Conservation (phyloP, 2,329 filamentous ascomycete species). For the Lachnellula suecica region DNA sequence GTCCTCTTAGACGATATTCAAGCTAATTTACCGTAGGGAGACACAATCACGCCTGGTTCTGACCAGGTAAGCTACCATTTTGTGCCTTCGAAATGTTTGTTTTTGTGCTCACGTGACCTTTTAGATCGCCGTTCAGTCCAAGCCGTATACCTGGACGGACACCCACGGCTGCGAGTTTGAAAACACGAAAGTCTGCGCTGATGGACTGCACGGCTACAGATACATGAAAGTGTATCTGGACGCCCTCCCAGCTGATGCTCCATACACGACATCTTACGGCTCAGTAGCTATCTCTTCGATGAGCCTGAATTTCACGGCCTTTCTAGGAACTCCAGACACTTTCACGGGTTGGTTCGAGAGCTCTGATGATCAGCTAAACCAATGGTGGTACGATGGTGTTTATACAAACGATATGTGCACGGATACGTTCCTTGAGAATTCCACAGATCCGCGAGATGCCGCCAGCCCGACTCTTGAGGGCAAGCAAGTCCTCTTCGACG, state of each 20-base stretch:
- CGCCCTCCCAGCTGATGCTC: constrained; percentile 42
- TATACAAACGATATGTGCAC: constrained; percentile 52
- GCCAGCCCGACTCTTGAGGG: constrained; percentile 42
- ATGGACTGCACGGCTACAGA: constrained; percentile 53
- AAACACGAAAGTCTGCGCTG: constrained; percentile 45
- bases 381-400: constrained; percentile 53
- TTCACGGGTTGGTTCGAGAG: constrained; percentile 53
- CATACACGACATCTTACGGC: constrained; percentile 43
- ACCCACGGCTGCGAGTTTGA: constrained; percentile 42
- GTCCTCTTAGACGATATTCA: background rate
- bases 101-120: constrained; percentile 7
- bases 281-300: constrained; percentile 43
- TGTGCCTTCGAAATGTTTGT: too few species aligned
- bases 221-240: constrained; percentile 50
- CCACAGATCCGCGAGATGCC: constrained; percentile 48
- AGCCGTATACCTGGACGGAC: constrained; percentile 45
- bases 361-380: constrained; percentile 47
- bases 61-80: constrained; percentile 40
- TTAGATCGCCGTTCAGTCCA: constrained; percentile 43
- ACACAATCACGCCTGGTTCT: constrained; percentile 44
- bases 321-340: constrained; percentile 46
- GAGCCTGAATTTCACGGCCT: constrained; percentile 43
- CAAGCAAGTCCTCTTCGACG: constrained; percentile 48
- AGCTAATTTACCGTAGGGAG: constrained; percentile 24
- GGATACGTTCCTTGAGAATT: constrained; percentile 44